Percentiles rank a stretch among this genome's conserved stretches.
phyloP scores from a whole-genome alignment of 2,329 filamentous ascomycete species.

The Trichoderma sp. region DNA sequence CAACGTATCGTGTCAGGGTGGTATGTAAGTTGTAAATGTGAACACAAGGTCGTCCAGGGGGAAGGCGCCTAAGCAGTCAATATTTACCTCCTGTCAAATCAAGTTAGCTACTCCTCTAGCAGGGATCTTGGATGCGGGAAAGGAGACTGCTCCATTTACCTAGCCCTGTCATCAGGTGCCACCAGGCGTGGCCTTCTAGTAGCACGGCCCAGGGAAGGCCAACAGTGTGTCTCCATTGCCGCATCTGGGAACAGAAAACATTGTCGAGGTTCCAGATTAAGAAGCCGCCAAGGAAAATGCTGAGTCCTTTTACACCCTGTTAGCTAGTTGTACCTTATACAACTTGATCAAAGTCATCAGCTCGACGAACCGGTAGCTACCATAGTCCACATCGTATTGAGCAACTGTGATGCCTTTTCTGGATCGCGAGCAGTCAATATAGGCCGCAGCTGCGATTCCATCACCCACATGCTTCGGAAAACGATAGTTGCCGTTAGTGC shows the following conservation, averaged over 20 bases:
- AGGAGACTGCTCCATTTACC: constrained; percentile 40
- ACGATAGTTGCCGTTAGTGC: constrained; percentile 68
- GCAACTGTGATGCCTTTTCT: constrained; percentile 45
- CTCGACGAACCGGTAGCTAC: constrained; percentile 49
- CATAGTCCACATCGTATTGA: constrained; percentile 72
- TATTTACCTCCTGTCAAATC: background rate
- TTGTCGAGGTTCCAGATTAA: constrained; percentile 78
- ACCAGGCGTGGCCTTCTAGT: constrained; percentile 56
- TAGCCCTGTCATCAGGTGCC: constrained; percentile 77
- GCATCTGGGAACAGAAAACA: constrained; percentile 64
- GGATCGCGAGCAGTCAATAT: constrained; percentile 44
- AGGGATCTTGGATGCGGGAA: background rate
- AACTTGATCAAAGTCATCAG: background rate
- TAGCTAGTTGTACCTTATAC: background rate
- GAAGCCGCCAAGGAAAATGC: constrained; percentile 71
- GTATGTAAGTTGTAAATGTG: background rate
- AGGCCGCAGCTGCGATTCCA: constrained; percentile 53
- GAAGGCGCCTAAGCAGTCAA: background rate
- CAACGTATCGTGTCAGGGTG: background rate
- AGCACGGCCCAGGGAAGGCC: constrained; percentile 78
- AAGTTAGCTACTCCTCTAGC: background rate
- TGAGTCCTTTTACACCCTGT: constrained; percentile 37
- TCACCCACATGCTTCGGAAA: constrained; percentile 71
- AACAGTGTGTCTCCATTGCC: constrained; percentile 62
- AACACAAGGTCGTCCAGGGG: no score